Evolutionary conservation across 352 stramenopile species (phyloP).

Genomic region (Globisporangium ultimum): DNA sequence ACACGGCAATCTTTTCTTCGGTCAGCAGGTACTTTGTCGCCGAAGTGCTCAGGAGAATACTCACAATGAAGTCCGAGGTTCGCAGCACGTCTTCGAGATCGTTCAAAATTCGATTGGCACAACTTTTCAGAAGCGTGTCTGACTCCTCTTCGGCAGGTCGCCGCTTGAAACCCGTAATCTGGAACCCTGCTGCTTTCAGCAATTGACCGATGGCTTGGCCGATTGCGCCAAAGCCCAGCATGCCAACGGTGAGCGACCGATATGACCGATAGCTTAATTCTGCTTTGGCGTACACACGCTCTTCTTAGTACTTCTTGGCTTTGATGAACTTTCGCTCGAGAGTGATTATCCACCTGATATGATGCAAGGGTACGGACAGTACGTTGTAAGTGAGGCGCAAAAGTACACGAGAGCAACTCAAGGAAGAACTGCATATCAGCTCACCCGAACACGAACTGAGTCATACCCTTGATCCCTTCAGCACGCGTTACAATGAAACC

Average conservation of each 20-base stretch:
- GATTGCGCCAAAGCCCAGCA: slow-evolving; percentile 60
- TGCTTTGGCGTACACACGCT: slow-evolving; percentile 27
- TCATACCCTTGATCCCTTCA: slow-evolving; percentile 39
- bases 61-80: slow-evolving; percentile 77
- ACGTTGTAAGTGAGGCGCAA: too few relatives aligned
- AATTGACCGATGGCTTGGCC: slow-evolving; percentile 51
- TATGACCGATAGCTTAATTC: slow-evolving; percentile 39
- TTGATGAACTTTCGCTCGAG: slow-evolving; percentile 34
- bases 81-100: slow-evolving; percentile 45
- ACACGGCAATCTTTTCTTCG: slow-evolving; percentile 37
- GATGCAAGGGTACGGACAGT: too few relatives aligned
- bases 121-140: slow-evolving; percentile 12
- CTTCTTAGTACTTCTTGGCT: slow-evolving; percentile 27
- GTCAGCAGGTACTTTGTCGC: slow-evolving; percentile 64
- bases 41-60: slow-evolving; percentile 75
- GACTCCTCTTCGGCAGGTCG: slow-evolving; percentile 21
- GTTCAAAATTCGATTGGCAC: slow-evolving; percentile 39
- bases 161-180: slow-evolving; percentile 69
- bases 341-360: slow-evolving; percentile 11
- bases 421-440: too few relatives aligned
- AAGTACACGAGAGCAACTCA: too few relatives aligned
- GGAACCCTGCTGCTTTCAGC: slow-evolving; percentile 52
- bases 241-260: slow-evolving; percentile 41
- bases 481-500: slow-evolving; percentile 45
- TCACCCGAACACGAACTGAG: slow-evolving; percentile 22